Conservation (phyloP, 148 eudicot genomes). For the Rhododendron molle region DNA sequence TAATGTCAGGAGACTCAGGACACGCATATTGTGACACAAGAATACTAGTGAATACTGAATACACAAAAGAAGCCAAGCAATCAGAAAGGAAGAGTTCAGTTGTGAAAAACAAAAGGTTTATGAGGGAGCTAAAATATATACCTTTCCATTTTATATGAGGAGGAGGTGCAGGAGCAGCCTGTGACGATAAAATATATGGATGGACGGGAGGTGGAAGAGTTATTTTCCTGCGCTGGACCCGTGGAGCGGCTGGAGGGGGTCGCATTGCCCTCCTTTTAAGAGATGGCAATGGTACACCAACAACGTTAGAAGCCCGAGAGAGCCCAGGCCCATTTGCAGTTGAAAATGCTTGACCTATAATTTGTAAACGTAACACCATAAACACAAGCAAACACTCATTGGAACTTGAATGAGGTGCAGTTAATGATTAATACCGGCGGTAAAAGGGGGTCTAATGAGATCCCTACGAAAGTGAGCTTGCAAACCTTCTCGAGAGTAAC, state of each 20-base stretch:
- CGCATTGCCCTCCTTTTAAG: conserved; percentile 7
- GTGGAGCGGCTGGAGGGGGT: conserved; percentile 18
- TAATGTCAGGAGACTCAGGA: neutral
- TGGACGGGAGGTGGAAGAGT: conserved; percentile 3
- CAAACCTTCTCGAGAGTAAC: neutral
- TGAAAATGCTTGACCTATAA: conserved; percentile 21
- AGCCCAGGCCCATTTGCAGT: conserved; percentile 9
- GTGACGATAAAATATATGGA: neutral
- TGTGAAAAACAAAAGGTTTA: neutral
- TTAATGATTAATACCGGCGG: neutral
- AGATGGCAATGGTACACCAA: neutral
- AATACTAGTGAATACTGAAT: neutral
- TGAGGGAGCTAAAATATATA: conserved; percentile 10
- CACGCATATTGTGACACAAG: neutral
- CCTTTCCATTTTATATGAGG: conserved; percentile 36
- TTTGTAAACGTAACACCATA: neutral
- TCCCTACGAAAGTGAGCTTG: neutral
- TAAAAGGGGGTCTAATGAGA: neutral
- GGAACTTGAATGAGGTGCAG: neutral
- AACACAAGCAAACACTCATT: neutral
- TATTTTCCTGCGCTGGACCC: conserved; percentile 20
- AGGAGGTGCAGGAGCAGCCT: conserved; percentile 1
- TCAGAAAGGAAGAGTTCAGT: neutral
- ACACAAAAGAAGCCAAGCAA: neutral
- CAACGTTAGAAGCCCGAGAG: conserved; percentile 11